Conservation (phyloP, 208 protist genomes). For the Trypanosomatidae sp. region DNA sequence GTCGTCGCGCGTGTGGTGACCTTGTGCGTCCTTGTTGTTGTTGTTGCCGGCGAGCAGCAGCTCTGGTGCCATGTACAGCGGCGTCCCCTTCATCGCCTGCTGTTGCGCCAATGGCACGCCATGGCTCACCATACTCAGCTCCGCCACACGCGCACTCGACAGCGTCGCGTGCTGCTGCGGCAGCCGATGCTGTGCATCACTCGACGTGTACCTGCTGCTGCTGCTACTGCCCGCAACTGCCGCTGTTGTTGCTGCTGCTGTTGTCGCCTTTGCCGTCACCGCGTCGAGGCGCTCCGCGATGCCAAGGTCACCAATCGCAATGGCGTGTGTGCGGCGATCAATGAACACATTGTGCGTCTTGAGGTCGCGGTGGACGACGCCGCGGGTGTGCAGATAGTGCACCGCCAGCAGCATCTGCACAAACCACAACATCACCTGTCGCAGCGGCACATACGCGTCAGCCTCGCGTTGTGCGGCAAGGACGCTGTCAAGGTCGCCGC, state of each 20-base stretch:
- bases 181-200: not conserved
- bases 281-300: slow-evolving; percentile 37
- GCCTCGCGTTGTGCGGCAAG: slow-evolving; percentile 40
- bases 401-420: slow-evolving; percentile 64
- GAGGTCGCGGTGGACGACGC: slow-evolving; percentile 82
- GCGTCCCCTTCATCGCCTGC: slow-evolving; percentile 84
- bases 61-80: slow-evolving; percentile 92
- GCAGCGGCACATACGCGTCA: slow-evolving; percentile 48
- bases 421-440: slow-evolving; percentile 71
- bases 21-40: not conserved
- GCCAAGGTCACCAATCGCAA: slow-evolving; percentile 84
- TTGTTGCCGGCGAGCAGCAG: slow-evolving; percentile 53
- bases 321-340: slow-evolving; percentile 15
- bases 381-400: slow-evolving; percentile 65
- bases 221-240: not conserved
- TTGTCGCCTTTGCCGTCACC: not conserved
- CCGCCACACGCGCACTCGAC: slow-evolving; percentile 2
- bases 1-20: not conserved
- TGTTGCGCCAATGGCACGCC: slow-evolving; percentile 7
- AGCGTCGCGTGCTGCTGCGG: not conserved
- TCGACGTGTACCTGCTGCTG: not conserved
- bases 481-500: slow-evolving; percentile 69
- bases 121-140: too few relatives aligned
- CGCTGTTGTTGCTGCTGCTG: slow-evolving; percentile 1
- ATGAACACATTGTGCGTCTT: slow-evolving; percentile 89